Evolutionary conservation across 2,329 filamentous ascomycete species (phyloP), one percentile per base, ranked within the genome.

Genomic region (Fusarium sp.): DNA sequence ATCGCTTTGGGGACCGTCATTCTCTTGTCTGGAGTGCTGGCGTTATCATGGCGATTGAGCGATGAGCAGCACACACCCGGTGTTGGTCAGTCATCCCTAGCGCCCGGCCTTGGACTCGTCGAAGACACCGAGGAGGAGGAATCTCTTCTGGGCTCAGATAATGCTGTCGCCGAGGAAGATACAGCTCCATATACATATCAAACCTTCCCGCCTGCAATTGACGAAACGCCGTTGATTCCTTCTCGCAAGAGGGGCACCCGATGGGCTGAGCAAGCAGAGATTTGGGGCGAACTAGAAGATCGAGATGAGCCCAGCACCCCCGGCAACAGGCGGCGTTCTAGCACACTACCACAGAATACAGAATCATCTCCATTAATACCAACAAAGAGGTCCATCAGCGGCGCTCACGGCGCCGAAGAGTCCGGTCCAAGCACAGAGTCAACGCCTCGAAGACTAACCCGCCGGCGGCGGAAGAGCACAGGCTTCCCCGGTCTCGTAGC

Each of bases 41-140:
- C 93, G 36, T 82, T 99, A 4, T 97, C 93, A 31, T 98, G 95
- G 94, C 88, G 95, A 57, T 83, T 99, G 52, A 92, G 91, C 72
- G 91, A 94, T 70, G 89, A 90, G 65, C 88, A 88, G 68, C 85
- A 82, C 65, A 82, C 80, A 36, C 87, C 84, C 3, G 82, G 77
- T 29, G 83, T 84, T 42, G 81, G 84, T 2, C 84, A 88, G 72
- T 92, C 90, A 1, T 87, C 88, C 1, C 82, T 97, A 17, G 87
- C 92, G 1, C 93, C 93, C 2, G 93, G 93, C 6, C 83, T 97
- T 54, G 93, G 92, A 27, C 84, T 96, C 19, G 83, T 96, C 35
- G 90, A 93, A 55, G 87, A 90, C 48, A 85, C 84, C 2, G 80
- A 86, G 48, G 82, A 79, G 44, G 84, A 88, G 31, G 82, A 83